Conservation (phyloP, 139 green algal species). For the Picochlorum sp. region DNA sequence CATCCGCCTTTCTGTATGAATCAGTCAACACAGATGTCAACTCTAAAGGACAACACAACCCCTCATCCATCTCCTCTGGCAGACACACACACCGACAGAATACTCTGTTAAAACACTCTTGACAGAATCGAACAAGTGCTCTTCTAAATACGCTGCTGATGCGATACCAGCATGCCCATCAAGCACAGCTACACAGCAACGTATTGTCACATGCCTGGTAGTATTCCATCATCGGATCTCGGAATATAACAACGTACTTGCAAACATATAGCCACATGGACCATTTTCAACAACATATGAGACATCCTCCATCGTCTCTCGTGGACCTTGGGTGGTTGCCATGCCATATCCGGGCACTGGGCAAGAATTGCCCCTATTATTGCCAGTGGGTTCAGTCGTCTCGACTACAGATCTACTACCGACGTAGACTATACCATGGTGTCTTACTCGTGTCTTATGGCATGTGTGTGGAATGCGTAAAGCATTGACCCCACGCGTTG, state of each 20-base stretch:
- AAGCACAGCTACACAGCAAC: conserved; percentile 44
- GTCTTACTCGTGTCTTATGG: too few species aligned
- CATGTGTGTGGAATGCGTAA: too few species aligned
- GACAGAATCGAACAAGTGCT: conserved; percentile 43
- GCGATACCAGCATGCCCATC: conserved; percentile 53
- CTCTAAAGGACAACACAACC: conserved; percentile 27
- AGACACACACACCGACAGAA: conserved; percentile 1
- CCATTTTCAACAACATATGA: conserved; percentile 25
- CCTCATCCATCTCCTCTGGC: conserved; percentile 9
- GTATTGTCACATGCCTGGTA: too few species aligned
- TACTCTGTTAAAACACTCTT: conserved; percentile 27
- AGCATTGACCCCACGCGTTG: too few species aligned
- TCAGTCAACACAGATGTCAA: conserved; percentile 23
- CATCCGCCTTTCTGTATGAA: conserved; percentile 35
- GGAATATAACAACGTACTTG: conserved; percentile 15
- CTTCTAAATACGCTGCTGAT: conserved; percentile 50
- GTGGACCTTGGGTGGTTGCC: conserved; percentile 39
- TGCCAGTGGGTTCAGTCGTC: too few species aligned
- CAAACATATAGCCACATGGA: conserved; percentile 40
- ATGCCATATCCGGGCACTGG: conserved; percentile 16
- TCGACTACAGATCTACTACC: too few species aligned
- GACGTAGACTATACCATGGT: too few species aligned
- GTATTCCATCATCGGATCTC: not conserved
- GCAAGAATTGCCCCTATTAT: too few species aligned
- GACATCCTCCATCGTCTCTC: conserved; percentile 60